These are phyloP conservation scores for Candida dendrica DNA, from an alignment of 805 yeast genomes.

Conservation along the genomic window DNA sequence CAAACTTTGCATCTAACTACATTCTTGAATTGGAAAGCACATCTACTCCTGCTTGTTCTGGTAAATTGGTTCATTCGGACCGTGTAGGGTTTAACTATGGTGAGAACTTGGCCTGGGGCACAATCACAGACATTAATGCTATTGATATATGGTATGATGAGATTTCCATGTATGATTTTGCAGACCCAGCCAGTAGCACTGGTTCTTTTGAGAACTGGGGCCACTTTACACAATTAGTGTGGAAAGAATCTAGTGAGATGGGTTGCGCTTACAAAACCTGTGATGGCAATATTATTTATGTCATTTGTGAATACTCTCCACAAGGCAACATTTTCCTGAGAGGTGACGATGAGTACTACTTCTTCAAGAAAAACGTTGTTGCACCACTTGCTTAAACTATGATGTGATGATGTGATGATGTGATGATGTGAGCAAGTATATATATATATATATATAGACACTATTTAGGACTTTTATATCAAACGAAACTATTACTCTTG, in stretches of 20 bases:
- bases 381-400: slow-evolving; percentile 20
- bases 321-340: slow-evolving; percentile 40
- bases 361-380: slow-evolving; percentile 38
- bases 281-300: slow-evolving; percentile 16
- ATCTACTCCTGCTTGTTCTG: slow-evolving; percentile 49
- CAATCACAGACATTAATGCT: slow-evolving; percentile 28
- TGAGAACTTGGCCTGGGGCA: slow-evolving; percentile 72
- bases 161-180: slow-evolving; percentile 46
- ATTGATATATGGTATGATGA: slow-evolving; percentile 75
- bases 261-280: slow-evolving; percentile 61
- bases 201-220: slow-evolving; percentile 48
- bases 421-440: no score
- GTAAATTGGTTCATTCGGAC: slow-evolving; percentile 53
- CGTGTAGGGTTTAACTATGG: slow-evolving; percentile 48
- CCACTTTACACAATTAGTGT: slow-evolving; percentile 72
- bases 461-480: no score
- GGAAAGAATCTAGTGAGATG: slow-evolving; percentile 52
- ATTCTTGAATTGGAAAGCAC: slow-evolving; percentile 34
- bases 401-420: background rate
- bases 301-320: slow-evolving; percentile 57
- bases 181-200: slow-evolving; percentile 30
- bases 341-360: slow-evolving; percentile 24
- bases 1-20: slow-evolving; percentile 42
- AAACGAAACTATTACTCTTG: no score
- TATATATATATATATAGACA: no score